These are phyloP conservation scores for Cladosporium phlei DNA, from an alignment of 2,329 filamentous ascomycete species.

Conservation along the genomic window DNA sequence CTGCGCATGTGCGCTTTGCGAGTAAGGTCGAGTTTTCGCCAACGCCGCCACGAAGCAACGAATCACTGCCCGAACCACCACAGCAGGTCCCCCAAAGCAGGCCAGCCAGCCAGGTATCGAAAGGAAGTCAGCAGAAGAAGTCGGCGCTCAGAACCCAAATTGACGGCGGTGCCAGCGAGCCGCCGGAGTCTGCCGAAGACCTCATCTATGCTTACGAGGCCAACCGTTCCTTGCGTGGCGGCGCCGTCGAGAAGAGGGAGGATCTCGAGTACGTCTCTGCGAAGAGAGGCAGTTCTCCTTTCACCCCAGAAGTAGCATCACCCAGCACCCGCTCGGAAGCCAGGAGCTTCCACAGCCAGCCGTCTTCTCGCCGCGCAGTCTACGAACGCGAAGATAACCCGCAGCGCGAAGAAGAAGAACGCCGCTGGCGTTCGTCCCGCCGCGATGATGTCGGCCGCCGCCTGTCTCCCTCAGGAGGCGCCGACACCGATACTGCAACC, in stretches of 20 bases:
- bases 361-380: neutral
- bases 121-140: neutral
- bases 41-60: conserved; percentile 29
- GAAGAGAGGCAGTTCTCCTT: neutral
- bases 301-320: neutral
- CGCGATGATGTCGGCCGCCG: conserved; percentile 5
- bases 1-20: conserved; percentile 28
- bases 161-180: conserved; percentile 7
- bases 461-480: neutral
- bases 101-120: neutral
- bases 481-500: conserved; percentile 15
- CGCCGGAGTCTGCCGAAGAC: conserved; percentile 18
- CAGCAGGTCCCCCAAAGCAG: neutral
- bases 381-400: too few species aligned
- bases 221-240: conserved; percentile 20
- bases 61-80: conserved; percentile 16
- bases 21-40: conserved; percentile 31
- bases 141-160: conserved; percentile 7
- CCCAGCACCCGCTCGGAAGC: neutral
- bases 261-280: conserved; percentile 14
- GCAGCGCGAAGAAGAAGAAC: neutral
- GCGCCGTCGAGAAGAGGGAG: conserved; percentile 7
- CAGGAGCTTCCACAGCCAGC: conserved; percentile 1
- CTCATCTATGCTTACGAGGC: conserved; percentile 22
- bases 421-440: too few species aligned